A percentile compares a stretch with the other conserved stretches of the same genome.
These are phyloP conservation scores for Citeromyces matritensis DNA, from an alignment of 805 yeast genomes.

Conservation along the genomic window DNA sequence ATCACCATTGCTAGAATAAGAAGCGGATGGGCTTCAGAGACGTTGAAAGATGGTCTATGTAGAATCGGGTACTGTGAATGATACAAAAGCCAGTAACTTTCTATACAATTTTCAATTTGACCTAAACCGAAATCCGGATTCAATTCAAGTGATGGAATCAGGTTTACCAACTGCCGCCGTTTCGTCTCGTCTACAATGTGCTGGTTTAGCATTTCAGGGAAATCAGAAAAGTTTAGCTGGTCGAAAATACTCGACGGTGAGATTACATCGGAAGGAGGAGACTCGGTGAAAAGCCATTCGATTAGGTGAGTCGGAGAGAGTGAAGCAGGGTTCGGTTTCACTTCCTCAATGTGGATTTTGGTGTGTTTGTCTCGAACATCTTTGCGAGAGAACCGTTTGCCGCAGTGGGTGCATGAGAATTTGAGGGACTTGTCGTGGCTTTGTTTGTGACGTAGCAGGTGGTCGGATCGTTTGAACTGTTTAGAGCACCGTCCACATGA, in stretches of 20 bases:
- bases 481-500: slow-evolving; percentile 23
- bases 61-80: slow-evolving; percentile 38
- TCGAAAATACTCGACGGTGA: not conserved
- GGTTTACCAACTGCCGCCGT: not conserved
- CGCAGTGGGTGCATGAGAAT: slow-evolving; percentile 32
- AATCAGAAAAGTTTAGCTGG: not conserved
- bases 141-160: not conserved
- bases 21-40: slow-evolving; percentile 33
- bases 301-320: not conserved
- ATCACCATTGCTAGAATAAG: slow-evolving; percentile 38
- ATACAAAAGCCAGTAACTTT: slow-evolving; percentile 34
- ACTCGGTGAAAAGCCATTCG: not conserved
- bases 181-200: not conserved
- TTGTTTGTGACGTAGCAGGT: slow-evolving; percentile 37
- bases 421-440: slow-evolving; percentile 31
- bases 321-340: not conserved
- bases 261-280: not conserved
- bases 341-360: slow-evolving; percentile 13
- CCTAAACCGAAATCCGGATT: not conserved
- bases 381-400: slow-evolving; percentile 34
- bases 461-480: slow-evolving; percentile 42
- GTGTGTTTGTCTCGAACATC: slow-evolving; percentile 32
- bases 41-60: slow-evolving; percentile 33
- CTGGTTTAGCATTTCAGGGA: not conserved
- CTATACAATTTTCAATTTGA: slow-evolving; percentile 7